Percentiles rank a stretch among this genome's conserved stretches.
Conservation (phyloP, 208 protist genomes). For the Strigomonas culicis region DNA sequence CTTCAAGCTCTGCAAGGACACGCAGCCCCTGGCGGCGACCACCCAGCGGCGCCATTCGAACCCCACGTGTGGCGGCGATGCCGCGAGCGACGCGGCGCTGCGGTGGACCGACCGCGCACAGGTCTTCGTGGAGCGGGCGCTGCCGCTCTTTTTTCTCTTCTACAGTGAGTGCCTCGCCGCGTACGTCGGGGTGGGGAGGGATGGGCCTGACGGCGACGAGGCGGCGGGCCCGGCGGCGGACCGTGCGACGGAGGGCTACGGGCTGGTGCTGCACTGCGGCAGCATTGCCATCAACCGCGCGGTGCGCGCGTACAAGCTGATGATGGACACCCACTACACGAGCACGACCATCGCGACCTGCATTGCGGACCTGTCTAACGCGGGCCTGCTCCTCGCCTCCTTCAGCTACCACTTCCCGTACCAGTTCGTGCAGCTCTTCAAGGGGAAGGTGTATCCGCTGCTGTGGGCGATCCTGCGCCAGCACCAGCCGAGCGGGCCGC, state of each 20-base stretch:
- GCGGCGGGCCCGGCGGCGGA: too few species aligned
- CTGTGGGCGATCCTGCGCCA: background rate
- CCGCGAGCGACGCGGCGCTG: background rate
- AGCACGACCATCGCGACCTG: background rate
- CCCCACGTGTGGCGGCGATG: background rate
- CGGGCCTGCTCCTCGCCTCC: background rate
- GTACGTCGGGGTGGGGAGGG: too few species aligned
- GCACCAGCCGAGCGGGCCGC: background rate
- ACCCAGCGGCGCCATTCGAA: background rate
- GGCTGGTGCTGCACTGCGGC: background rate
- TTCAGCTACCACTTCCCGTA: background rate
- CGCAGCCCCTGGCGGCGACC: background rate
- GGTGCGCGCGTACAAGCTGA: background rate
- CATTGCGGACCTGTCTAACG: background rate
- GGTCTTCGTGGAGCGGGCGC: background rate
- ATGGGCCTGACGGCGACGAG: too few species aligned
- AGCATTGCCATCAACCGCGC: background rate
- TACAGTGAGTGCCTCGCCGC: background rate
- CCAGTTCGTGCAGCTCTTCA: background rate
- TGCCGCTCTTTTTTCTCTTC: background rate
- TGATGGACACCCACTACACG: background rate
- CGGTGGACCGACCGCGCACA: background rate
- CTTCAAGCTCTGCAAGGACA: background rate
- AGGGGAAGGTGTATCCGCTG: background rate
- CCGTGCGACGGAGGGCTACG: background rate